Percentiles rank a stretch among this genome's conserved stretches.
These are phyloP conservation scores for Ceratocystiopsis sp. DNA, from an alignment of 2,329 filamentous ascomycete species.

Conservation along the genomic window DNA sequence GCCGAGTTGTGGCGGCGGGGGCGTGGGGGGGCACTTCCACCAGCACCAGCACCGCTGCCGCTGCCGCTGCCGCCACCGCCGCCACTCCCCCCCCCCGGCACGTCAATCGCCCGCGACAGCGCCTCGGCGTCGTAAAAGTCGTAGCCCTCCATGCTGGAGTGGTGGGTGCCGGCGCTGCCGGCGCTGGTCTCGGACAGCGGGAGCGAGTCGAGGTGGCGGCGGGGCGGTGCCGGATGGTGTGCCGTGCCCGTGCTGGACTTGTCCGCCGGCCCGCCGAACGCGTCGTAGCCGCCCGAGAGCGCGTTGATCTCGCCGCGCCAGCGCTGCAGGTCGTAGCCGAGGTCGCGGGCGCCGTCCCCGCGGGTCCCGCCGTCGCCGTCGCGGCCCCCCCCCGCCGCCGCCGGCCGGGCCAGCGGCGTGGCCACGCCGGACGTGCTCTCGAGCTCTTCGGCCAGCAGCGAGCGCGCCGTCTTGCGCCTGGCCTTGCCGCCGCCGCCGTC, in stretches of 20 bases:
- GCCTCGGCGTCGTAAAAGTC: conserved; percentile 49
- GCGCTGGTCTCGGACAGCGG: conserved; percentile 34
- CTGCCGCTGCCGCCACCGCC: background rate
- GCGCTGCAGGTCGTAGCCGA: background rate
- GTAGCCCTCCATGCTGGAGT: conserved; percentile 42
- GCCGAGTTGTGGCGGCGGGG: conserved; percentile 36
- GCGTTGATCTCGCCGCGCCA: conserved; percentile 12
- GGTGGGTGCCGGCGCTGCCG: conserved; percentile 27
- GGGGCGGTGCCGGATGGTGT: conserved; percentile 11
- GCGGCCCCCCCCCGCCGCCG: conserved; percentile 8
- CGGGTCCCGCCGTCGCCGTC: background rate
- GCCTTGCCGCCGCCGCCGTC: background rate
- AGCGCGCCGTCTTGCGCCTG: conserved; percentile 16
- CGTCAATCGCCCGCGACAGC: conserved; percentile 33
- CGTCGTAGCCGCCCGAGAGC: conserved; percentile 26
- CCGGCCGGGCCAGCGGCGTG: conserved; percentile 40
- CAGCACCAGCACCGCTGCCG: too few species aligned
- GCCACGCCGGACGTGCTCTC: conserved; percentile 47
- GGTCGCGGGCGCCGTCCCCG: background rate
- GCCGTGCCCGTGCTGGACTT: conserved; percentile 19
- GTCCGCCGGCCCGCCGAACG: conserved; percentile 32
- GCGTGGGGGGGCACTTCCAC: too few species aligned
- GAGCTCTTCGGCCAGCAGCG: conserved; percentile 35
- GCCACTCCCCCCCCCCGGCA: conserved; percentile 19
- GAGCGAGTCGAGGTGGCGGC: conserved; percentile 31